phyloP scores from a whole-genome alignment of 1,139 yeast species.

The Hyphopichia buzzinii region DNA sequence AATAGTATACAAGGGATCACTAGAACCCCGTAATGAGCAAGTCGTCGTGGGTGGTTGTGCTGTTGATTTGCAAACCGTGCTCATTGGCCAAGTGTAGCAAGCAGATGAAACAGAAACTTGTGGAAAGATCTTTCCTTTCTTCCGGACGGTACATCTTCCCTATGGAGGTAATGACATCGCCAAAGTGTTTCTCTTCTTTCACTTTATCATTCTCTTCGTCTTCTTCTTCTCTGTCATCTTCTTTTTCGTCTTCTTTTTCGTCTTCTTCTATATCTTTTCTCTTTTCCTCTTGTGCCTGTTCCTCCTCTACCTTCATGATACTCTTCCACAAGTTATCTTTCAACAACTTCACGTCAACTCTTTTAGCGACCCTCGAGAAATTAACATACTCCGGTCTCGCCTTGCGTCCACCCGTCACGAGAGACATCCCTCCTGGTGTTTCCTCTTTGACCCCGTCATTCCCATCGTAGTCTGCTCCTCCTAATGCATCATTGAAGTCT shows the following conservation, averaged over 20 bases:
- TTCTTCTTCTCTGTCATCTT: slow-evolving; percentile 10
- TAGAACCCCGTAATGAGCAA: slow-evolving; percentile 48
- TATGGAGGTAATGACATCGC: slow-evolving; percentile 49
- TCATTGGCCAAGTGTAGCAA: slow-evolving; percentile 86
- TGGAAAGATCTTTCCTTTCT: slow-evolving; percentile 65
- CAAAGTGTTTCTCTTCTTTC: slow-evolving; percentile 33
- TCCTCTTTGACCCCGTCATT: slow-evolving; percentile 18
- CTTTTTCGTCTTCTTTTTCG: slow-evolving; percentile 3
- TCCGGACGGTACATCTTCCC: slow-evolving; percentile 53
- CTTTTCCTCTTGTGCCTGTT: slow-evolving; percentile 3
- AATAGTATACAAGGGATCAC: background rate
- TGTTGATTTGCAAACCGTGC: slow-evolving; percentile 67
- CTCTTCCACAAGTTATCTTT: slow-evolving; percentile 84
- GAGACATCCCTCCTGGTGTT: slow-evolving; percentile 21
- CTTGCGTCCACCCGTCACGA: slow-evolving; percentile 38
- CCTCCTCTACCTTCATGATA: slow-evolving; percentile 24
- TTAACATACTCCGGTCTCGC: slow-evolving; percentile 63
- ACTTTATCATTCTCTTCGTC: slow-evolving; percentile 10
- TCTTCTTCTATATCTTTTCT: slow-evolving; percentile 1
- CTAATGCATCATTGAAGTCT: slow-evolving; percentile 47
- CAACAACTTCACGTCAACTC: slow-evolving; percentile 75
- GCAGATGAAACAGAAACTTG: slow-evolving; percentile 86
- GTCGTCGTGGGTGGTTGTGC: slow-evolving; percentile 57
- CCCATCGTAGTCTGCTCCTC: slow-evolving; percentile 22
- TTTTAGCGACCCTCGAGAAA: slow-evolving; percentile 78